A percentile compares a stretch with the other conserved stretches of the same genome.
Conservation (phyloP, 805 yeast genomes). For the Saturnispora ahearnii region DNA sequence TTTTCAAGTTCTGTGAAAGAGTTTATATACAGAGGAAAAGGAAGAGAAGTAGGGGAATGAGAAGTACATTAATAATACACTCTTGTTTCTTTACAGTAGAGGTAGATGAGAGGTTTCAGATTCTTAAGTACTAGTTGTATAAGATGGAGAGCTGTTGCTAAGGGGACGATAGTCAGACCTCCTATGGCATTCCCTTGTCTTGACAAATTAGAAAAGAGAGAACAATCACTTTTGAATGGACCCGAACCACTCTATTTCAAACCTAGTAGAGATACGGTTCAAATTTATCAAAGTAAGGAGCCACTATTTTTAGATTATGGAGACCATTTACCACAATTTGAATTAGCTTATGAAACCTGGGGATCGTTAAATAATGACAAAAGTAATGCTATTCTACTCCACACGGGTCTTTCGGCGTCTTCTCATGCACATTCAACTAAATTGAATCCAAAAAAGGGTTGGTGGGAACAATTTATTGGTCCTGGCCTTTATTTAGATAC, state of each 20-base stretch:
- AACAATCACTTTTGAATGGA: slow-evolving; percentile 38
- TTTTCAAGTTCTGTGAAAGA: not conserved
- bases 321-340: slow-evolving; percentile 60
- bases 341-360: slow-evolving; percentile 93
- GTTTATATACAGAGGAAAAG: not conserved
- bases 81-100: not conserved
- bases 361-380: slow-evolving; percentile 55
- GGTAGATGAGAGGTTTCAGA: not conserved
- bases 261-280: slow-evolving; percentile 57
- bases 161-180: slow-evolving; percentile 18
- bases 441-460: slow-evolving; percentile 63
- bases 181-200: slow-evolving; percentile 77
- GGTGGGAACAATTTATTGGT: slow-evolving; percentile 96
- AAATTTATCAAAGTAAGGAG: slow-evolving; percentile 41
- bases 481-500: slow-evolving; percentile 77
- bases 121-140: not conserved
- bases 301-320: slow-evolving; percentile 78
- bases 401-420: slow-evolving; percentile 88
- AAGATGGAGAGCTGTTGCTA: slow-evolving; percentile 1
- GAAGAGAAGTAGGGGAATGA: not conserved
- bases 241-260: slow-evolving; percentile 82
- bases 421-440: slow-evolving; percentile 85
- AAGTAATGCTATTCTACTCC: slow-evolving; percentile 70
- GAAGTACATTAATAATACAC: not conserved
- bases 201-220: slow-evolving; percentile 60